Percentiles rank a stretch among this genome's conserved stretches.
Evolutionary conservation across 768 basidiomycete genomes (phyloP).

Genomic region (Lentinula sp.): DNA sequence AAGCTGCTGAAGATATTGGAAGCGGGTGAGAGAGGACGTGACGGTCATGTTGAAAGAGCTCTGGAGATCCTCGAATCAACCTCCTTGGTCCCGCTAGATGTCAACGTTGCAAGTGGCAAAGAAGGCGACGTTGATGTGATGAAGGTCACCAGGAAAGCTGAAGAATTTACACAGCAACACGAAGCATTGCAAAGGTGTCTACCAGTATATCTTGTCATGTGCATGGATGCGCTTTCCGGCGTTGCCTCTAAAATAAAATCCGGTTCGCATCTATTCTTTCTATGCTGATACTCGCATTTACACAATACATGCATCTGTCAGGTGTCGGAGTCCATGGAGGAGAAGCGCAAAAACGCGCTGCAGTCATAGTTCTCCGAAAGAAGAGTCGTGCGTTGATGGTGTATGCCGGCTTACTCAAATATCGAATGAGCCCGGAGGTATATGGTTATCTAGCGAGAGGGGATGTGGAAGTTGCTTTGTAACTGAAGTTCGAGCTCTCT

Average conservation of each 20-base stretch:
- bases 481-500: constrained; percentile 8
- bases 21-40: constrained; percentile 73
- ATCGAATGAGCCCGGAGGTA: constrained; percentile 85
- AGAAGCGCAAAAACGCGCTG: constrained; percentile 15
- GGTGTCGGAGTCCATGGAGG: neutral
- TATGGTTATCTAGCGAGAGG: constrained; percentile 82
- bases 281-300: neutral
- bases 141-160: constrained; percentile 78
- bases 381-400: constrained; percentile 85
- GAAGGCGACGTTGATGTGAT: constrained; percentile 51
- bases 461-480: constrained; percentile 83
- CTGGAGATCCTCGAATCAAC: constrained; percentile 80
- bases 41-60: constrained; percentile 25
- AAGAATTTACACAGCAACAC: constrained; percentile 84
- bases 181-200: constrained; percentile 87
- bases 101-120: neutral
- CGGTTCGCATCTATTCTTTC: constrained; percentile 27
- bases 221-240: constrained; percentile 87
- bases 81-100: constrained; percentile 79
- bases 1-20: constrained; percentile 75
- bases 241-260: constrained; percentile 75
- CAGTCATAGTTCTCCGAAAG: constrained; percentile 58
- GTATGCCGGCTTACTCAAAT: constrained; percentile 83
- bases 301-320: neutral
- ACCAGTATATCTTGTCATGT: constrained; percentile 79